Evolutionary conservation across 345 rosid genomes (phyloP), one percentile per base, ranked within the genome.

Genomic region (Barbarea vulgaris): DNA sequence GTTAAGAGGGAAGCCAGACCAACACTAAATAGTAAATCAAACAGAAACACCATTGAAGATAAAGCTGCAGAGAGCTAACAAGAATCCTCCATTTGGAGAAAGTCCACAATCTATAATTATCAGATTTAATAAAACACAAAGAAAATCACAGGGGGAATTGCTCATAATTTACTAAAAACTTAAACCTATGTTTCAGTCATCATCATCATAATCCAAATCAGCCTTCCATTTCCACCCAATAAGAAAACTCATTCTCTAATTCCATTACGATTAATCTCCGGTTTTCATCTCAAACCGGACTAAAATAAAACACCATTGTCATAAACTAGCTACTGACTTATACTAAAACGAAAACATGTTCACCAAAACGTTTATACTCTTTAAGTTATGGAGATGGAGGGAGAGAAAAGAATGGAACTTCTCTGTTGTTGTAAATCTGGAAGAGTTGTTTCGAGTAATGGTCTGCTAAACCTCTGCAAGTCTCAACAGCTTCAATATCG

Each of bases 371-470:
- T 10, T 55, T 46, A 65, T 12, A 19, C 9, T 19, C 34, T 31
- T 31, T 0, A 64, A 11, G 4, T 66, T 15, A 75, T 48, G 74
- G 51, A 52, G 79, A 69, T 59, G 59, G 69, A 6, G 66, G 74
- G 34, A 80, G 84, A 67, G 47, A 71, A 60, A 91, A 89, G 53
- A 81, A 83, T 21, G 83, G 88, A 80, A 84, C 93, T 76, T 91
- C 88, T 69, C 83, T 80, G 73, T 81, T 86, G 69, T 83, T 73
- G 68, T 84, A 93, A 59, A 91, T 93, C 77, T 80, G 41, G 21
- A 93, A 93, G 77, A 93, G 65, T 60, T 93, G 97, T 78, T 83
- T 88, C 0, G 92, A 86, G 73, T 93, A 89, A 22, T 18, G 81
- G 15, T 36, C 25, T 25, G 92, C 96, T 27, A 93, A 62, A 0